phyloP scores from a whole-genome alignment of 208 protist genomes.

The Lotmaria passim region DNA sequence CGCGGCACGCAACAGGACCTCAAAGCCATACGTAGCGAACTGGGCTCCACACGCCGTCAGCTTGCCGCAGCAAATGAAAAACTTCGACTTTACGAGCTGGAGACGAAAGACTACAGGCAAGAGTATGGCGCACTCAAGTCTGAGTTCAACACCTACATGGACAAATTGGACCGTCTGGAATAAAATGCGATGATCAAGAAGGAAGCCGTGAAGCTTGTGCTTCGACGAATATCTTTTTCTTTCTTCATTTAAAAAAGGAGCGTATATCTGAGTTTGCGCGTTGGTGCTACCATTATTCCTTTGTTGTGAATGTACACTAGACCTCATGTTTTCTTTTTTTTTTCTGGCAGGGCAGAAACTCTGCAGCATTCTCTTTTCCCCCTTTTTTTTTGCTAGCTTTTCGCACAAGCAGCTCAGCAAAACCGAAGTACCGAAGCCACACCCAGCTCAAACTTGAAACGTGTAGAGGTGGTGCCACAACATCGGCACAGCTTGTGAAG shows the following conservation, averaged over 20 bases:
- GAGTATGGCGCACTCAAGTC: slow-evolving; percentile 72
- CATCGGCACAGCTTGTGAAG: too few species aligned
- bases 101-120: slow-evolving; percentile 65
- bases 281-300: not conserved
- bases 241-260: too few species aligned
- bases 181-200: not conserved
- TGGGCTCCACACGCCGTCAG: slow-evolving; percentile 45
- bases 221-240: too few species aligned
- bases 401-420: too few species aligned
- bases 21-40: slow-evolving; percentile 49
- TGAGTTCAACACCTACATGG: slow-evolving; percentile 76
- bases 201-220: too few species aligned
- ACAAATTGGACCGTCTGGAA: slow-evolving; percentile 27
- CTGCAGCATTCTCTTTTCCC: too few species aligned
- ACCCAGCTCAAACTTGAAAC: too few species aligned
- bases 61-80: slow-evolving; percentile 56
- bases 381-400: slow-evolving; percentile 1
- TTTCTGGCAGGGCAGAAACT: too few species aligned
- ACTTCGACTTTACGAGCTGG: slow-evolving; percentile 81
- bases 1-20: slow-evolving; percentile 62
- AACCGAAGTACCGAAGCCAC: too few species aligned
- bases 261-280: too few species aligned
- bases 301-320: not conserved
- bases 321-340: slow-evolving; percentile 17
- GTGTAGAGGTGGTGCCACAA: too few species aligned